phyloP scores from a whole-genome alignment of 805 yeast genomes.

The Jamesozyma jinghongensis region DNA sequence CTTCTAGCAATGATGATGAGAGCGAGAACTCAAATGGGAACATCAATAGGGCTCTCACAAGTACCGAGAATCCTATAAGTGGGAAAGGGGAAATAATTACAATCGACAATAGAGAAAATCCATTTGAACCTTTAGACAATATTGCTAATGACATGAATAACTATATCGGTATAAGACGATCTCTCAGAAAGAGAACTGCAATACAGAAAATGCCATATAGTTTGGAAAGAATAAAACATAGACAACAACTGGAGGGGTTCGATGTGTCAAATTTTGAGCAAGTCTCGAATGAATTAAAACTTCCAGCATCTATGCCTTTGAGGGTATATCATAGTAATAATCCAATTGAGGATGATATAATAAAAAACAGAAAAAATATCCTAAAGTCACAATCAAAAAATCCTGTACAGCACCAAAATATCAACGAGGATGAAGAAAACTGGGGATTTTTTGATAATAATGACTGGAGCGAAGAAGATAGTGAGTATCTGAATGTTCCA shows the following conservation, averaged over 20 bases:
- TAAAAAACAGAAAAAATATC: background rate
- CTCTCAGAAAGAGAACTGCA: constrained; percentile 26
- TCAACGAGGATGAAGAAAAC: background rate
- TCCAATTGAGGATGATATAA: background rate
- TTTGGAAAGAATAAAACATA: constrained; percentile 27
- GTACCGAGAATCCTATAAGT: background rate
- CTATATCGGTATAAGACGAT: constrained; percentile 7
- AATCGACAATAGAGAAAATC: too few relatives aligned
- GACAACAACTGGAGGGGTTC: constrained; percentile 24
- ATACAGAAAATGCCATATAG: constrained; percentile 31
- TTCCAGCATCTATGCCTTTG: constrained; percentile 7
- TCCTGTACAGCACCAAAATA: too few relatives aligned
- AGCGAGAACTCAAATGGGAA: too few relatives aligned
- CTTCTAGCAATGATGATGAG: too few relatives aligned
- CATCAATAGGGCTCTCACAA: too few relatives aligned
- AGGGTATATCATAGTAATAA: background rate
- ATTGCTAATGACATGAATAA: background rate
- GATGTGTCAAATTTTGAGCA: constrained; percentile 21
- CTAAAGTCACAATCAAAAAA: too few relatives aligned
- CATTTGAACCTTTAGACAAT: background rate
- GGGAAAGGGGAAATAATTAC: background rate
- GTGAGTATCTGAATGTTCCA: too few relatives aligned
- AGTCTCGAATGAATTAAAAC: constrained; percentile 13
- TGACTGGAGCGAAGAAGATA: too few relatives aligned
- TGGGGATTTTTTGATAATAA: too few relatives aligned